A percentile compares a stretch with the other conserved stretches of the same genome.
Evolutionary conservation across 768 basidiomycete species (phyloP).

Genomic region (Cyclocybe aegerita): DNA sequence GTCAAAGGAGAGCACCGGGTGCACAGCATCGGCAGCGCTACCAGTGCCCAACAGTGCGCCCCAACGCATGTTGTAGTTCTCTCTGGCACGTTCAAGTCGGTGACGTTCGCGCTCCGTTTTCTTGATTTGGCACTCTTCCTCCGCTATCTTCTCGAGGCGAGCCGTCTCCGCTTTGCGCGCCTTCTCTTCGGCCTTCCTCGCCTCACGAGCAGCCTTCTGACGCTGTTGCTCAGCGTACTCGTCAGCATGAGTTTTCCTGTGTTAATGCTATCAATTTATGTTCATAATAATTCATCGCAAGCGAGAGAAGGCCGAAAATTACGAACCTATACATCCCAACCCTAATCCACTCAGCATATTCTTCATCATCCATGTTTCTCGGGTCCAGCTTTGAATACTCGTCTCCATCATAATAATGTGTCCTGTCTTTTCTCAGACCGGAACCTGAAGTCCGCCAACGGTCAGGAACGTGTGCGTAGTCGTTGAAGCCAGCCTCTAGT

Average conservation of each 20-base stretch:
- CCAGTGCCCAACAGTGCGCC: conserved; percentile 39
- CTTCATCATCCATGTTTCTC: conserved; percentile 73
- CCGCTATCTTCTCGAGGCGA: conserved; percentile 48
- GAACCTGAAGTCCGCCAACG: conserved; percentile 51
- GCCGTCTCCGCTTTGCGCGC: conserved; percentile 52
- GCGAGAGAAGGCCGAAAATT: neutral
- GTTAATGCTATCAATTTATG: conserved; percentile 1
- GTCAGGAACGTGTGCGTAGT: conserved; percentile 70
- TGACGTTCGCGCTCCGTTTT: conserved; percentile 47
- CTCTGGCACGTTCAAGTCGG: conserved; percentile 44
- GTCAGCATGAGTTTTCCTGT: conserved; percentile 65
- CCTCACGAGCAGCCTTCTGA: conserved; percentile 50
- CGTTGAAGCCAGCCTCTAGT: conserved; percentile 62
- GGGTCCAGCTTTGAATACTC: conserved; percentile 43
- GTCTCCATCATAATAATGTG: conserved; percentile 28
- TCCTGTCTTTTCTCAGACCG: conserved; percentile 21
- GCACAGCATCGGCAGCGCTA: conserved; percentile 17
- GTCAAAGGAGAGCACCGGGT: conserved; percentile 38
- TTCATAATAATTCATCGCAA: conserved; percentile 5
- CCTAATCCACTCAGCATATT: conserved; percentile 86
- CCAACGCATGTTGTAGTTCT: conserved; percentile 61
- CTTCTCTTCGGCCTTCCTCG: conserved; percentile 54
- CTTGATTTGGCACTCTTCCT: conserved; percentile 49
- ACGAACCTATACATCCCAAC: conserved; percentile 80
- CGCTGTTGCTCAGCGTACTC: conserved; percentile 65